These are phyloP conservation scores for Scedosporium boydii DNA, from an alignment of 2,329 filamentous ascomycete genomes.

Conservation along the genomic window DNA sequence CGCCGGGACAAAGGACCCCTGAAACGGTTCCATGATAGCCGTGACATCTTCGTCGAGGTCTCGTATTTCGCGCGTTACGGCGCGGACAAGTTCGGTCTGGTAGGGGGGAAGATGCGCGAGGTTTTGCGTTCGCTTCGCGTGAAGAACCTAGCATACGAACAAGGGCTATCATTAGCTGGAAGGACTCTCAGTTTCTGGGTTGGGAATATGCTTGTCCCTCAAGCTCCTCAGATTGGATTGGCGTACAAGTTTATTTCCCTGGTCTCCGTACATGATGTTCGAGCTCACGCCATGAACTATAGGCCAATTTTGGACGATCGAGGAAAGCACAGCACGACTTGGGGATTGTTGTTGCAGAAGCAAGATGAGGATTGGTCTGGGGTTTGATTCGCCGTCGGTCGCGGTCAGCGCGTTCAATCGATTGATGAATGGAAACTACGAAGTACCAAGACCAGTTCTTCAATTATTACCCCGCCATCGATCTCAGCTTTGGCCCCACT, in stretches of 20 bases:
- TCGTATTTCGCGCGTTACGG: conserved; percentile 81
- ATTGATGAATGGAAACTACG: background rate
- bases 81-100: conserved; percentile 82
- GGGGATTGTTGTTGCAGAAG: background rate
- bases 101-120: conserved; percentile 82
- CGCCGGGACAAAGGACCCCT: conserved; percentile 75
- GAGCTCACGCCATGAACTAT: background rate
- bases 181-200: too few species aligned
- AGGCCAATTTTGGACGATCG: background rate
- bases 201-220: too few species aligned
- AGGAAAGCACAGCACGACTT: background rate
- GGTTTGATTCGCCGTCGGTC: background rate
- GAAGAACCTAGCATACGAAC: conserved; percentile 57
- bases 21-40: conserved; percentile 70
- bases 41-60: conserved; percentile 83
- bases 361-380: background rate
- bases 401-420: background rate
- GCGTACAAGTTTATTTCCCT: conserved; percentile 11
- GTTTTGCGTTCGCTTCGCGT: conserved; percentile 89
- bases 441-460: background rate
- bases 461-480: background rate
- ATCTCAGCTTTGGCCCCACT: too few species aligned
- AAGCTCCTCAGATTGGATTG: too few species aligned
- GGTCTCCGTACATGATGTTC: conserved; percentile 11
- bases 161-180: too few species aligned